Conservation (phyloP, 2,329 filamentous ascomycete genomes). For the Paecilomyces niveus region DNA sequence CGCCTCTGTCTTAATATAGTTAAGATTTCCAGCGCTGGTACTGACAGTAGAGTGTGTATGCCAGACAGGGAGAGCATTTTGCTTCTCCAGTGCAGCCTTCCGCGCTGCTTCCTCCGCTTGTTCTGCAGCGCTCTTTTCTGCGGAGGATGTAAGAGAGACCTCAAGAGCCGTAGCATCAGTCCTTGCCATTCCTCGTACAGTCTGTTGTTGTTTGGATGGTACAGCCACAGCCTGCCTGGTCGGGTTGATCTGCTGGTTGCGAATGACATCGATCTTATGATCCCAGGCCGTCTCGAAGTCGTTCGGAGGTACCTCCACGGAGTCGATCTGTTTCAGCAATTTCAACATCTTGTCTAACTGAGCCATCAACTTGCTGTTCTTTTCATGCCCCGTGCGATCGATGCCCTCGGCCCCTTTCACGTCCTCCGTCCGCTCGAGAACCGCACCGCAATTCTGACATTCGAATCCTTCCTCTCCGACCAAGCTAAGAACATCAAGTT, state of each 20-base stretch:
- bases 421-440: constrained; percentile 39
- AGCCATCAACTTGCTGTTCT: constrained; percentile 43
- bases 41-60: constrained; percentile 45
- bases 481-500: constrained; percentile 78
- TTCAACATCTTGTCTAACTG: constrained; percentile 42
- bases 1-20: constrained; percentile 21
- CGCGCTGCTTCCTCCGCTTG: constrained; percentile 40
- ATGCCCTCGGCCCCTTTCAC: constrained; percentile 36
- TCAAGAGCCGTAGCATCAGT: constrained; percentile 40
- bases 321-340: constrained; percentile 42
- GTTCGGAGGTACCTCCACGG: constrained; percentile 40
- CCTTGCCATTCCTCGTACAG: constrained; percentile 35
- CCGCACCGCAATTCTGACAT: constrained; percentile 67
- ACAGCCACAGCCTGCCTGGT: constrained; percentile 35
- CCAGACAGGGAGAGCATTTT: constrained; percentile 48
- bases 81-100: constrained; percentile 43
- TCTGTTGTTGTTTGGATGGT: constrained; percentile 29
- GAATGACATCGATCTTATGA: constrained; percentile 38
- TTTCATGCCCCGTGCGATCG: constrained; percentile 42
- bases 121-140: constrained; percentile 44
- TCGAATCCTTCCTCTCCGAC: constrained; percentile 63
- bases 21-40: constrained; percentile 15
- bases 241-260: constrained; percentile 37
- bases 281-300: constrained; percentile 45
- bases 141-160: constrained; percentile 42